Base-by-base conservation (phyloP, 73 alveolate genomes). In the Blepharisma stoltei region DNA sequence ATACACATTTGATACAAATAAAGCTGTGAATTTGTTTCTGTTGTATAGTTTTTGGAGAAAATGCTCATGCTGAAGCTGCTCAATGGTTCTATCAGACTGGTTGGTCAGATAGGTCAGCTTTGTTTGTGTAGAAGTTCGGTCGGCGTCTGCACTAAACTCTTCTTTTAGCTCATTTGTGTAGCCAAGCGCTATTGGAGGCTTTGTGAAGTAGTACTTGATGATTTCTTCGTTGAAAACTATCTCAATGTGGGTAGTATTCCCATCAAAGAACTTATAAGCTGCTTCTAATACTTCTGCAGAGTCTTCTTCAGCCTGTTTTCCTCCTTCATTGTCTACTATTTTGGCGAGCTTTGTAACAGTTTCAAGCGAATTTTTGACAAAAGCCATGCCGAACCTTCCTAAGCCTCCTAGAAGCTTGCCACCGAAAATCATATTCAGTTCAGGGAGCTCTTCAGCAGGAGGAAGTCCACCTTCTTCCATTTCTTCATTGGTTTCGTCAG, bases 91-190 rank as follows among this genome's bases (percentile, higher is more conserved):
- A 44, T 69, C 69, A 8, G 88, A 45, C 54, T 81, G 14, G n/a
- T 81, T 80, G 18, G 80, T 71, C n/a, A 84, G 80, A 53, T 81
- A 84, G 0, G 81, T 44, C 23, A 84, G 20, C 44, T 84, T 84
- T 21, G 92, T 46, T 44, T 84, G 69, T 6, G 71, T 77, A 20
- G 92, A 84, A 53, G 78, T 80, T 77, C 92, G 81, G 45, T 84
- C 83, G 0, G 75, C 88, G 7, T 60, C 50, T 20, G 68, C 84
- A 65, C 80, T 83, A 46, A 84, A 84, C 38, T 81, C 84, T 27
- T 68, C 67, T 44, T 84, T 84, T 25, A 38, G 4, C 5, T 60
- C 73, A 18, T 2, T 9, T 18, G 73, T 60, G 38, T 14, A 25
- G 45, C 11, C 14, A 8, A 14, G 18, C n/a, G 54, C 11, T 37